These are phyloP conservation scores for Paulownia fortunei DNA, from an alignment of 257 asterid genomes.

Conservation along the genomic window DNA sequence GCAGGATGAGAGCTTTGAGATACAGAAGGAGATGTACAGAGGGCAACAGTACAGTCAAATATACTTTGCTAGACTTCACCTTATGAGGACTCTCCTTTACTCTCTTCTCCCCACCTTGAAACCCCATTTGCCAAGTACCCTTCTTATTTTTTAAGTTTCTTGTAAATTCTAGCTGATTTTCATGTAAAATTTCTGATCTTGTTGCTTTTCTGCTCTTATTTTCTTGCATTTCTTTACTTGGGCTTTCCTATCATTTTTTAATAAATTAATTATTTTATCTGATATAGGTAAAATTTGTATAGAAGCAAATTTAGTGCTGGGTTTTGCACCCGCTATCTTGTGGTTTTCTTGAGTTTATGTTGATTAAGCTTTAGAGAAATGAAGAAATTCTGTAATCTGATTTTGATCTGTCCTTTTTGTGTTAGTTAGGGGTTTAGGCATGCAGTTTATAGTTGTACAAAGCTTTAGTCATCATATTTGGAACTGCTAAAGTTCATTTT, in stretches of 20 bases:
- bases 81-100: conserved; percentile 87
- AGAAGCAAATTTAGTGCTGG: not conserved
- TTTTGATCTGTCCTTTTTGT: not conserved
- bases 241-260: not conserved
- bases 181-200: conserved; percentile 22
- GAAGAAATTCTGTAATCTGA: not conserved
- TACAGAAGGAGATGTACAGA: conserved; percentile 74
- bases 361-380: not conserved
- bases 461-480: not conserved
- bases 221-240: conserved; percentile 11
- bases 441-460: not conserved
- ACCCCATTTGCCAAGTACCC: conserved; percentile 77
- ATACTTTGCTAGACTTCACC: conserved; percentile 89
- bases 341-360: conserved; percentile 8
- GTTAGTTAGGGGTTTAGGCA: conserved; percentile 6
- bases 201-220: not conserved
- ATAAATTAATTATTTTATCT: not conserved
- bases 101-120: conserved; percentile 90
- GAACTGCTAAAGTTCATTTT: not conserved
- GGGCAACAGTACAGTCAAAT: conserved; percentile 99
- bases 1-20: conserved; percentile 79
- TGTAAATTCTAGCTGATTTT: conserved; percentile 27
- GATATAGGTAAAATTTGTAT: not conserved
- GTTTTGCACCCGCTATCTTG: conserved; percentile 2
- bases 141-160: not conserved